Base-by-base conservation (phyloP, 2,329 filamentous ascomycete species). In the Paecilomyces variotii region DNA sequence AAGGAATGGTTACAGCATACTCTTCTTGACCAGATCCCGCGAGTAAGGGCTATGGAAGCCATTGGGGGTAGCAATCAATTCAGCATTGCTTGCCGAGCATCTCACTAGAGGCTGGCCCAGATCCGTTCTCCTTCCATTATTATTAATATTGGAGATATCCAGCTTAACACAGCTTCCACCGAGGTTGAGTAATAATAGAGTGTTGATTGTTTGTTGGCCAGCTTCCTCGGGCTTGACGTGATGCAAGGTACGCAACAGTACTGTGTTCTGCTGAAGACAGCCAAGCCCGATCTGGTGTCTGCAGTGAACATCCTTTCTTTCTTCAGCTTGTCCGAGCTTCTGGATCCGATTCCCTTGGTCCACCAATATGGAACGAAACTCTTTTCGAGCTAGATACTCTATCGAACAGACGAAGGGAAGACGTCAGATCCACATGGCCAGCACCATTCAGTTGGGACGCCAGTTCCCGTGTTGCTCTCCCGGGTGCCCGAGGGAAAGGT, bases 331-430 rank as follows among this genome's bases (percentile, higher is more conserved):
- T 39, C 35, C 35, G 35, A 45, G 35, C 12, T 4, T 5, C 12
- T n/a, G 35, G 35, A n/a, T 45, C 35, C 14, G 12, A 39, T 51
- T 59, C 3, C 52, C 58, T 7, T 51, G 57, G 24, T 39, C 58
- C 34, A 59, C 54, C 6, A 51, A 19, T 10, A 54, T 54, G 24
- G 56, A 56, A 27, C 53, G 54, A 35, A 59, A 53, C 24, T 27
- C 14, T 25, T 35, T 45, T 7, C 19, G 39, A 14, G n/a, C 39
- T 19, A 19, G n/a, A 19, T 24, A n/a, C 35, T 14, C 35, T n/a
- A 45, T 19, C 35, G 5, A 45, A 32, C 39, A 49, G 39, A n/a
- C 4, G 19, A 14, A 27, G 26, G 24, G 26, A 52, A 26, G 50
- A 52, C 50, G 50, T 52, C 50, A 52, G 50, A 52, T 52, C 50